These are phyloP conservation scores for Penicillium parvum DNA, from an alignment of 495 filamentous ascomycete species.

Conservation along the genomic window DNA sequence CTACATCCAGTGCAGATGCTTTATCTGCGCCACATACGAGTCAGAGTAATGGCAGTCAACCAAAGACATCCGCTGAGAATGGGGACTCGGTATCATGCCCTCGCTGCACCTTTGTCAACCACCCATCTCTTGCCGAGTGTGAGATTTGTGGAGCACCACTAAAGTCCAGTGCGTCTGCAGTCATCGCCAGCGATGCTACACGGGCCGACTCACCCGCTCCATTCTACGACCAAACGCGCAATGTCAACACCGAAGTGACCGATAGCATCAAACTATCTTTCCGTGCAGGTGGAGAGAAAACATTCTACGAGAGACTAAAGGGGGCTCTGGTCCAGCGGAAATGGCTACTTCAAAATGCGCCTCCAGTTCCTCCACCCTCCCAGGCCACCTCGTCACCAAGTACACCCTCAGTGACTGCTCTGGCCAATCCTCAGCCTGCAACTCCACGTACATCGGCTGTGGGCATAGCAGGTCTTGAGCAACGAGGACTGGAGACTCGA, in stretches of 20 bases:
- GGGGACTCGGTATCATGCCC: conserved; percentile 55
- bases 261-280: conserved; percentile 92
- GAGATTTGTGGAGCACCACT: conserved; percentile 88
- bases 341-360: conserved; percentile 90
- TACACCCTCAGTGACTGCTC: conserved; percentile 14
- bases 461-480: conserved; percentile 92
- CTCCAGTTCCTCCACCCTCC: conserved; percentile 73
- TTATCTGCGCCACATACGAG: conserved; percentile 9
- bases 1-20: conserved; percentile 17
- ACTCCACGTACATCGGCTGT: conserved; percentile 55
- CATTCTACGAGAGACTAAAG: conserved; percentile 85
- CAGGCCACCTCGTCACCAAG: conserved; percentile 25
- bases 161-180: conserved; percentile 21
- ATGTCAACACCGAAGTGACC: conserved; percentile 49
- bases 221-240: conserved; percentile 38
- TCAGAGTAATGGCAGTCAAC: conserved; percentile 8
- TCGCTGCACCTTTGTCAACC: conserved; percentile 90
- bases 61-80: not conserved
- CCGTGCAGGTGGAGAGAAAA: conserved; percentile 79
- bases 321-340: conserved; percentile 85
- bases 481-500: conserved; percentile 71
- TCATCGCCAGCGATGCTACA: conserved; percentile 1
- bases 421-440: conserved; percentile 20
- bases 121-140: conserved; percentile 78
- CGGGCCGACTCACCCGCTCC: conserved; percentile 79